Conservation (phyloP, 169 alveolate genomes). For the Babesia bovis region DNA sequence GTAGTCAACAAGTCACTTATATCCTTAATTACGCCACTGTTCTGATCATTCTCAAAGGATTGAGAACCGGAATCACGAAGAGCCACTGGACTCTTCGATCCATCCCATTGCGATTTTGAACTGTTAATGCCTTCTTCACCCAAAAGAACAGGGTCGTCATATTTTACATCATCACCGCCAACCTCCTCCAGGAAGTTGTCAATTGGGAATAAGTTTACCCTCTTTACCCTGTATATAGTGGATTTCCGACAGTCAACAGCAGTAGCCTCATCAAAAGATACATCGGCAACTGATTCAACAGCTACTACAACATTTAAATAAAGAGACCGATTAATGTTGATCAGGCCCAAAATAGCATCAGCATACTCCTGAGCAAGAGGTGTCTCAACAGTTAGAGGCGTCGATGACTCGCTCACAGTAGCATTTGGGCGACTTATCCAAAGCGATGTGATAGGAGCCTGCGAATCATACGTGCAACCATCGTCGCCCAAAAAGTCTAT, state of each 20-base stretch:
- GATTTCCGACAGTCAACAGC: slow-evolving; percentile 9
- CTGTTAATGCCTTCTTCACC: neutral
- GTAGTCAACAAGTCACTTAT: slow-evolving; percentile 32
- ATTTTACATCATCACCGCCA: neutral
- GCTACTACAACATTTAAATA: slow-evolving; percentile 26
- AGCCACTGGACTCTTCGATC: neutral
- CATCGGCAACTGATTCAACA: slow-evolving; percentile 50
- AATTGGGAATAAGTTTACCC: slow-evolving; percentile 24
- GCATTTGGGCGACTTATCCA: slow-evolving; percentile 51
- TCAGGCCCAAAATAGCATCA: slow-evolving; percentile 56
- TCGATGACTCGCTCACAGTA: slow-evolving; percentile 29
- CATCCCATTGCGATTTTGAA: neutral
- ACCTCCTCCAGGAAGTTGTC: neutral
- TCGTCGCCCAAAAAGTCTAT: slow-evolving; percentile 2
- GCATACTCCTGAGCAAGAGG: slow-evolving; percentile 3
- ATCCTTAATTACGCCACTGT: slow-evolving; percentile 20
- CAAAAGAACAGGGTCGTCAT: slow-evolving; percentile 5
- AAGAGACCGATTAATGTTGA: slow-evolving; percentile 38
- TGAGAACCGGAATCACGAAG: neutral
- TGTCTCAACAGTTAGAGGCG: slow-evolving; percentile 37
- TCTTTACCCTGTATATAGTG: slow-evolving; percentile 36
- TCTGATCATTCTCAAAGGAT: neutral
- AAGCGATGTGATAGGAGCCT: slow-evolving; percentile 1
- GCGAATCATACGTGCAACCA: neutral
- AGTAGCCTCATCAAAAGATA: slow-evolving; percentile 29